A percentile compares a stretch with the other conserved stretches of the same genome.
Evolutionary conservation across 169 alveolate species (phyloP).

Genomic region (Sarcocystis neurona): DNA sequence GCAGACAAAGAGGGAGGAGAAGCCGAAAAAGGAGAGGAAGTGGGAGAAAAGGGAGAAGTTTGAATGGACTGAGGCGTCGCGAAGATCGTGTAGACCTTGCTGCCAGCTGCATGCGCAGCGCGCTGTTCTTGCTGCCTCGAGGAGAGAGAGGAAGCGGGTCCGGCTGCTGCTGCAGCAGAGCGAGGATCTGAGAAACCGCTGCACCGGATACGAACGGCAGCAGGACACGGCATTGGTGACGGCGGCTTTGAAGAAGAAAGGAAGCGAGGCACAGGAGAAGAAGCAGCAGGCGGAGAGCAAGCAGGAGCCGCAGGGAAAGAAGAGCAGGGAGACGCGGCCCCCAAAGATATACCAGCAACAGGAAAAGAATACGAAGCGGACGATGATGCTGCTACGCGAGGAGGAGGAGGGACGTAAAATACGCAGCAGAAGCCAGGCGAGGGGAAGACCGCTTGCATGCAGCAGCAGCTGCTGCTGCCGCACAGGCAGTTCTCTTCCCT

Average conservation of each 20-base stretch:
- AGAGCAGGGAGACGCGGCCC: background rate
- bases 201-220: no score
- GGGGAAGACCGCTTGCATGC: background rate
- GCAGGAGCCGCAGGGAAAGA: background rate
- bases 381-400: background rate
- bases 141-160: no score
- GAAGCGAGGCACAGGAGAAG: background rate
- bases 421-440: background rate
- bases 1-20: background rate
- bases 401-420: background rate
- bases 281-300: background rate
- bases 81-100: background rate
- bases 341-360: background rate
- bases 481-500: no score
- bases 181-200: no score
- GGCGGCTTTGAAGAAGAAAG: slow-evolving; percentile 24
- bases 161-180: no score
- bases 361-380: background rate
- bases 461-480: background rate
- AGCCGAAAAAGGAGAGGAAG: background rate
- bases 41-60: background rate
- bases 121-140: no score
- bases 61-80: background rate
- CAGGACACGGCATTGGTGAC: slow-evolving; percentile 33
- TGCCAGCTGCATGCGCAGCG: no score